These are phyloP conservation scores for Oryza meyeriana DNA, from an alignment of 176 grass and related monocot genomes.

Conservation along the genomic window DNA sequence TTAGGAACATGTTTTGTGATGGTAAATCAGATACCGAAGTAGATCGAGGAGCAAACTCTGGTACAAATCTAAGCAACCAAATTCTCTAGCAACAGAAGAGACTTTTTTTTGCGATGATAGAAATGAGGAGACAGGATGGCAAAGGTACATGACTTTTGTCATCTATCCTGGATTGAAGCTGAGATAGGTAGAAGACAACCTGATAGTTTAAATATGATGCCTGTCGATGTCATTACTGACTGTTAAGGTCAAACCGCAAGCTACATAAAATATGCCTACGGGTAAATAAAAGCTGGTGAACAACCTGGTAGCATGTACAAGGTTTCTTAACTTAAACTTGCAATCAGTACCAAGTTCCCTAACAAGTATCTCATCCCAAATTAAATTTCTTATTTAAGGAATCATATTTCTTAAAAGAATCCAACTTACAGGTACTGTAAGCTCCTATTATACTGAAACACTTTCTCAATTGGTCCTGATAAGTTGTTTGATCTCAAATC, in stretches of 20 bases:
- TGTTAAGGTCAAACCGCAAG: too few species aligned
- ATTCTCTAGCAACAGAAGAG: background rate
- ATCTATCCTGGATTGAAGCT: background rate
- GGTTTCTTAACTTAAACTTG: slow-evolving; percentile 9
- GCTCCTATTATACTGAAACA: background rate
- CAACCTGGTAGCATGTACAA: background rate
- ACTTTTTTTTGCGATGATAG: too few species aligned
- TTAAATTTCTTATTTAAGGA: background rate
- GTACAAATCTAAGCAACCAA: background rate
- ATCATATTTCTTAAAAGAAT: slow-evolving; percentile 4
- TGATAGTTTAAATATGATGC: background rate
- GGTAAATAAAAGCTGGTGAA: background rate
- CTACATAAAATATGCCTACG: background rate
- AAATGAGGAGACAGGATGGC: background rate
- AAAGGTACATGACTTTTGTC: background rate
- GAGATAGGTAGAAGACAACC: background rate
- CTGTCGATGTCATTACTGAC: background rate
- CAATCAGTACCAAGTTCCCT: background rate
- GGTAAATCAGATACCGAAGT: background rate
- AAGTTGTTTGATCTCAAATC: slow-evolving; percentile 43
- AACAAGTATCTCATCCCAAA: background rate
- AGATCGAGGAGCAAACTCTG: background rate
- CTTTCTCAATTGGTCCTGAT: slow-evolving; percentile 2
- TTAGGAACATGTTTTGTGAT: background rate
- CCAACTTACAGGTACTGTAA: slow-evolving; percentile 24